phyloP scores from a whole-genome alignment of 2,329 filamentous ascomycete genomes.

The Ophiobolus disseminans region DNA sequence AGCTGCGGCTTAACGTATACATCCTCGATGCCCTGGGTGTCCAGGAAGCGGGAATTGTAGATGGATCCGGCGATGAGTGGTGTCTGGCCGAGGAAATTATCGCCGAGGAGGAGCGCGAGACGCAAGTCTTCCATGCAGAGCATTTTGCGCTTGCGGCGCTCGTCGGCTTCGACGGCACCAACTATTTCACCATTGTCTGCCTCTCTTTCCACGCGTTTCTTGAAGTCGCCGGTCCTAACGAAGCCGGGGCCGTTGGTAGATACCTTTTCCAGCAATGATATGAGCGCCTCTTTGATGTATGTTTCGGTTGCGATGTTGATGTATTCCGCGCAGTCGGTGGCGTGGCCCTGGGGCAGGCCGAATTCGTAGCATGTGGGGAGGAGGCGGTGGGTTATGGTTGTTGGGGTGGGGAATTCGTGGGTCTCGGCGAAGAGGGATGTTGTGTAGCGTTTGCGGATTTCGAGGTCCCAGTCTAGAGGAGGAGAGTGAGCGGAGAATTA shows the following conservation, averaged over 20 bases:
- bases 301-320: constrained; percentile 68
- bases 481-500: too few relatives aligned
- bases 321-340: constrained; percentile 63
- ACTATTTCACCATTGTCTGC: constrained; percentile 79
- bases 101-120: constrained; percentile 76
- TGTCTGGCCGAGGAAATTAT: constrained; percentile 78
- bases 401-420: constrained; percentile 66
- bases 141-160: constrained; percentile 72
- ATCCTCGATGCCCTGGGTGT: constrained; percentile 51
- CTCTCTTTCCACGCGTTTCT: constrained; percentile 75
- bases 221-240: constrained; percentile 81
- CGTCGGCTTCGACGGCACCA: constrained; percentile 79
- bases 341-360: constrained; percentile 62
- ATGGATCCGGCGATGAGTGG: constrained; percentile 76
- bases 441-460: constrained; percentile 70
- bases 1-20: constrained; percentile 15
- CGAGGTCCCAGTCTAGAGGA: constrained; percentile 65
- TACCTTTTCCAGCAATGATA: constrained; percentile 61
- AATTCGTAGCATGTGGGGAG: constrained; percentile 72
- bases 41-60: constrained; percentile 70
- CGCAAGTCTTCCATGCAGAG: constrained; percentile 80
- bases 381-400: constrained; percentile 65
- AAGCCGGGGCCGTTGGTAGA: constrained; percentile 61
- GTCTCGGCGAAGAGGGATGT: constrained; percentile 67
- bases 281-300: constrained; percentile 67